Evolutionary conservation across 2,329 filamentous ascomycete genomes (phyloP).

Genomic region (Hirsutella minnesotensis): DNA sequence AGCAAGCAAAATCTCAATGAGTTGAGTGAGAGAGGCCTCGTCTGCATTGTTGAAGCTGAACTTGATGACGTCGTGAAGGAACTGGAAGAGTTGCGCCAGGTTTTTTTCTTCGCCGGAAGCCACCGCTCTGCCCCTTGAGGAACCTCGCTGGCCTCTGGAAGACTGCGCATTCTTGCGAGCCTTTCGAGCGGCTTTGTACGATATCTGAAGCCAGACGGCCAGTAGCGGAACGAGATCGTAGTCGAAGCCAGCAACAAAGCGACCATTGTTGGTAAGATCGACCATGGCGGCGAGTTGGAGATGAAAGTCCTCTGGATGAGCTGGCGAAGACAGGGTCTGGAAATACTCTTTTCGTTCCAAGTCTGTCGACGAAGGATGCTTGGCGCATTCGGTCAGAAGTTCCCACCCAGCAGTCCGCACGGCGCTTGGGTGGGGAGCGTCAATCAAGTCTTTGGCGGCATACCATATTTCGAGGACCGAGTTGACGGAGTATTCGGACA

Average conservation of each 20-base stretch:
- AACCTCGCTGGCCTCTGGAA: constrained; percentile 21
- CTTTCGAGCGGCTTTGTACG: constrained; percentile 39
- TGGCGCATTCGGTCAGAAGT: constrained; percentile 53
- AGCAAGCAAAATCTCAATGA: constrained; percentile 50
- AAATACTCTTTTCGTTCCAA: constrained; percentile 57
- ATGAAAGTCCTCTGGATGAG: constrained; percentile 51
- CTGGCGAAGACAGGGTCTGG: constrained; percentile 43
- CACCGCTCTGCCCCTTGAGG: constrained; percentile 23
- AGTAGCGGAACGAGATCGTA: constrained; percentile 54
- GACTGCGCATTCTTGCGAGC: constrained; percentile 35
- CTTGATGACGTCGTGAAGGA: constrained; percentile 58
- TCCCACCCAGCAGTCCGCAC: constrained; percentile 52
- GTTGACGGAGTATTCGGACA: constrained; percentile 47
- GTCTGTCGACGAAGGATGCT: constrained; percentile 50
- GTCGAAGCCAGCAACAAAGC: constrained; percentile 53
- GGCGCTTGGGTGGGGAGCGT: constrained; percentile 38
- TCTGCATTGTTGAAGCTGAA: constrained; percentile 62
- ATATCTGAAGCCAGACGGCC: constrained; percentile 45
- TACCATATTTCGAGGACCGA: constrained; percentile 53
- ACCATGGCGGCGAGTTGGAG: constrained; percentile 52
- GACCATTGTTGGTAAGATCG: constrained; percentile 49
- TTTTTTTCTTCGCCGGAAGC: constrained; percentile 45
- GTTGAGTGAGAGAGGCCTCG: constrained; percentile 45
- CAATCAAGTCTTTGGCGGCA: constrained; percentile 52
- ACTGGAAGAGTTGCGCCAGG: constrained; percentile 51